Percentiles rank a stretch among this genome's conserved stretches.
Evolutionary conservation across 2,329 filamentous ascomycete genomes (phyloP).

Genomic region (Aaosphaeria pasadenensis): DNA sequence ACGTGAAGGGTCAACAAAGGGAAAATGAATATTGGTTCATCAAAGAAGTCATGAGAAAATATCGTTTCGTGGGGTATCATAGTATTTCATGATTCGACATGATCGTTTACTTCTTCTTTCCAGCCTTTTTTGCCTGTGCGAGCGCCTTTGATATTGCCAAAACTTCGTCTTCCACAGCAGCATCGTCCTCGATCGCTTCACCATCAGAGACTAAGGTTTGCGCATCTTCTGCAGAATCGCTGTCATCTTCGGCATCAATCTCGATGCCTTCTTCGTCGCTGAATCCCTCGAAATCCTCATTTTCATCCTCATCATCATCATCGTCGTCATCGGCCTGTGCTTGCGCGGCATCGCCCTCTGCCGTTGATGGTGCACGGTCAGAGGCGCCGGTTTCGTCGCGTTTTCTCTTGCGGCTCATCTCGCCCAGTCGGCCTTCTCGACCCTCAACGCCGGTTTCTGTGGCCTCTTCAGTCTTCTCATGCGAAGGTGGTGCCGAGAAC

Average conservation of each 20-base stretch:
- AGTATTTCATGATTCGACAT: background rate
- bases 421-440: slow-evolving; percentile 74
- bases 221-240: slow-evolving; percentile 18
- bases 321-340: slow-evolving; percentile 4
- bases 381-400: slow-evolving; percentile 39
- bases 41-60: too few species aligned
- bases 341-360: slow-evolving; percentile 6
- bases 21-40: too few species aligned
- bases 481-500: slow-evolving; percentile 76
- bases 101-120: slow-evolving; percentile 1
- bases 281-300: slow-evolving; percentile 24
- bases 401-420: slow-evolving; percentile 79
- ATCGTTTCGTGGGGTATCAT: slow-evolving; percentile 6
- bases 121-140: slow-evolving; percentile 28
- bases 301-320: slow-evolving; percentile 18
- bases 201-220: slow-evolving; percentile 16
- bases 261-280: slow-evolving; percentile 23
- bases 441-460: slow-evolving; percentile 53
- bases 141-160: slow-evolving; percentile 33
- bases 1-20: too few species aligned
- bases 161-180: slow-evolving; percentile 30
- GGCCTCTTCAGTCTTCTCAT: slow-evolving; percentile 32
- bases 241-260: slow-evolving; percentile 18
- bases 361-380: slow-evolving; percentile 16
- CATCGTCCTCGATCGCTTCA: slow-evolving; percentile 19